Evolutionary conservation across 2,329 filamentous ascomycete genomes (phyloP), one percentile per base, ranked within the genome.

Genomic region (Tolypocladium ovalisporum): DNA sequence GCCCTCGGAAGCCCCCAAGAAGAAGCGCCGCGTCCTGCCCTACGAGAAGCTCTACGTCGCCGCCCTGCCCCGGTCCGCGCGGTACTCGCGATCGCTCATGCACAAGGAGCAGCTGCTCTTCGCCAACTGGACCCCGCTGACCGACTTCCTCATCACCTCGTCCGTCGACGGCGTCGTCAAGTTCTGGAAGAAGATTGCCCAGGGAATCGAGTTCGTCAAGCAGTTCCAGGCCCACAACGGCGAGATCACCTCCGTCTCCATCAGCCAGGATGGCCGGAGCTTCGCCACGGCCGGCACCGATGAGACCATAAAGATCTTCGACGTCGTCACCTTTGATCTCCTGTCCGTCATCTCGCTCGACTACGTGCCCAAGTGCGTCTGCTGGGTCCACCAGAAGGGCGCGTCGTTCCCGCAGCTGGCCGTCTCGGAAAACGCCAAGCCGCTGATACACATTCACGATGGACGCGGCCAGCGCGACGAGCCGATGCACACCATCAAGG

Each of bases 11-110:
- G 86, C 86, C 2, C 88, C 85, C 56, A 93, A 93, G 78, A 96
- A 95, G 81, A 97, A 96, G 76, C 86, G 89, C 62, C 84, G 92
- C 65, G 89, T 89, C 65, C 84, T 99, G 2, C 90, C 90, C 1
- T 93, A 97, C 76, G 93, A 97, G 75, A 96, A 94, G 71, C 85
- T 97, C 66, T 97, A 97, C 73, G 78, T 97, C 62, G 89, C 90
- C 58, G 93, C 94, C 42, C 81, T 99, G 40, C 94, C 94, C 5
- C 83, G 83, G 54, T 89, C 90, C 24, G 67, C 80, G 40, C 87
- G 90, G 52, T 99, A 99, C 75, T 96, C 89, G 58, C 96, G 92
- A 68, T 97, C 94, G 52, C 79, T 99, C 67, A 99, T 99, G 95
- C 94, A 99, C 80, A 92, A 93, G 75, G 94, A 99, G 64, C 91